phyloP scores from a whole-genome alignment of 1,284 basidiomycete species.

The Marasmius tenuissimus region DNA sequence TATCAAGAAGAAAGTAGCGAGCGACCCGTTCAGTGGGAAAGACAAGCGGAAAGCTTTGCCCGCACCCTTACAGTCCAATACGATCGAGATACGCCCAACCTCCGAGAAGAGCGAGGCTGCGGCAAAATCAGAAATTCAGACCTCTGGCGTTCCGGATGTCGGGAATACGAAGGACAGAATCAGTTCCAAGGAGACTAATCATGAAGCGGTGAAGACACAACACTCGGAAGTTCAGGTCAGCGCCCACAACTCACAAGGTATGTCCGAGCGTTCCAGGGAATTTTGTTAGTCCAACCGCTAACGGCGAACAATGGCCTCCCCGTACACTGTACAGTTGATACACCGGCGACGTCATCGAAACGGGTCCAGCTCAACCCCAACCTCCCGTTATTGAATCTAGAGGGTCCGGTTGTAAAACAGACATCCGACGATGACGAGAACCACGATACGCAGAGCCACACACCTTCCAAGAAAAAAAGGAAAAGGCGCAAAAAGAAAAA shows the following conservation, averaged over 20 bases:
- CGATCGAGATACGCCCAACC: background rate
- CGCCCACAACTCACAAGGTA: background rate
- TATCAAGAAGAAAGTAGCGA: constrained; percentile 55
- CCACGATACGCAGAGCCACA: background rate
- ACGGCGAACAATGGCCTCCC: background rate
- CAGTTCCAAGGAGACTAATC: too few relatives aligned
- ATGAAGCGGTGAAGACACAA: too few relatives aligned
- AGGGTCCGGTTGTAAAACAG: constrained; percentile 7
- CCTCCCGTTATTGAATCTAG: constrained; percentile 10
- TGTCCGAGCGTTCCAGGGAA: background rate
- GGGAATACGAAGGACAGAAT: too few relatives aligned
- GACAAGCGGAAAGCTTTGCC: constrained; percentile 7
- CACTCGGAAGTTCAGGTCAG: too few relatives aligned
- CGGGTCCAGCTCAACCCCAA: background rate
- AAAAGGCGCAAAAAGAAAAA: constrained; percentile 17
- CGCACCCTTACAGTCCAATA: background rate
- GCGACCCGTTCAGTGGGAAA: constrained; percentile 52
- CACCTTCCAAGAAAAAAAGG: constrained; percentile 8
- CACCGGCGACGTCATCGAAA: background rate
- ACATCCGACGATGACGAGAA: constrained; percentile 7
- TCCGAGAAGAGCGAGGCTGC: background rate
- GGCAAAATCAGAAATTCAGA: background rate
- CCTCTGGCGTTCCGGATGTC: background rate
- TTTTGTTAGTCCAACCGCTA: background rate
- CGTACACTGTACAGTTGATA: background rate